Evolutionary conservation across 2,329 filamentous ascomycete species (phyloP).

Genomic region (Fusarium nematophilum): DNA sequence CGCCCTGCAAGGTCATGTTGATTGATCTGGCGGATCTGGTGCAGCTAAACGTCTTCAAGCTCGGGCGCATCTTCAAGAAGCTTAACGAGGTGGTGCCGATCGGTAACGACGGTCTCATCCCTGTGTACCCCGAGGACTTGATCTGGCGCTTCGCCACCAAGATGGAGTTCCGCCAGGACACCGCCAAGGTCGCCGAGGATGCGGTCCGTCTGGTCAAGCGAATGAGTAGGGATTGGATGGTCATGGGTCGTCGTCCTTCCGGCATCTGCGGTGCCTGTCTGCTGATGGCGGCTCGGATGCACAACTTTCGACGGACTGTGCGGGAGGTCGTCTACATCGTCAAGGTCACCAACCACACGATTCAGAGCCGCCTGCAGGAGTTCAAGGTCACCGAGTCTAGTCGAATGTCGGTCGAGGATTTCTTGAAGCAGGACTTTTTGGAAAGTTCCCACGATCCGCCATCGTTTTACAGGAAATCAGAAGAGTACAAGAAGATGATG

Average conservation of each 20-base stretch:
- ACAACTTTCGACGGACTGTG: conserved; percentile 94
- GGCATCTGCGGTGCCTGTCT: conserved; percentile 95
- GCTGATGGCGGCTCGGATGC: conserved; percentile 95
- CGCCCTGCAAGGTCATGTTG: conserved; percentile 87
- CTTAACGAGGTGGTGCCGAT: conserved; percentile 78
- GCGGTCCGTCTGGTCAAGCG: conserved; percentile 88
- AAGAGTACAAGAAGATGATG: conserved; percentile 67
- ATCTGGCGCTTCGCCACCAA: conserved; percentile 92
- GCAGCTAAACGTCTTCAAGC: conserved; percentile 88
- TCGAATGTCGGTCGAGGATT: conserved; percentile 87
- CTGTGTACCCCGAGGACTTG: conserved; percentile 87
- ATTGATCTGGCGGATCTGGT: conserved; percentile 92
- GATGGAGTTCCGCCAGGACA: conserved; percentile 87
- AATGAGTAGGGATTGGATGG: conserved; percentile 98
- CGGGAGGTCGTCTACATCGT: conserved; percentile 98
- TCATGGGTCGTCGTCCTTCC: conserved; percentile 90
- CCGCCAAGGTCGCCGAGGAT: conserved; percentile 86
- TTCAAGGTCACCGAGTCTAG: conserved; percentile 90
- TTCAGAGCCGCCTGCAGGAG: conserved; percentile 90
- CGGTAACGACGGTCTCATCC: conserved; percentile 72
- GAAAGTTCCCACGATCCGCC: conserved; percentile 85
- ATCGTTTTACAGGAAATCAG: conserved; percentile 76
- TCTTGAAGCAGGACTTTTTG: conserved; percentile 76
- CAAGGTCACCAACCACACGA: conserved; percentile 93
- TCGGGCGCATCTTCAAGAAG: conserved; percentile 90